phyloP scores from a whole-genome alignment of 352 stramenopile genomes.

The Aphanomyces cochlioides region DNA sequence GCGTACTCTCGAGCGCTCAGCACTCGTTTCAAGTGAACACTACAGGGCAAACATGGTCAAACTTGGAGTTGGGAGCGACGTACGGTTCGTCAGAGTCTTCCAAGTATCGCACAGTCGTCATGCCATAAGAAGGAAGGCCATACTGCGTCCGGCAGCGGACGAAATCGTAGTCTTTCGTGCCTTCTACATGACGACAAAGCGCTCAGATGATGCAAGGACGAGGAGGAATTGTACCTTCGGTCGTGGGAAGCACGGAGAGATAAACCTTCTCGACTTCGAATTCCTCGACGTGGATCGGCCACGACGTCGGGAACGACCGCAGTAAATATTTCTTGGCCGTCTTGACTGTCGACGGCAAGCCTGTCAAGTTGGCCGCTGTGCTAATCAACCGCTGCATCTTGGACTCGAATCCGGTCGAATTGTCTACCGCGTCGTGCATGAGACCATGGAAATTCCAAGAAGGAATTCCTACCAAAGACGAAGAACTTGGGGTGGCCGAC shows the following conservation, averaged over 20 bases:
- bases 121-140: slow-evolving; percentile 76
- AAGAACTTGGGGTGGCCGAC: slow-evolving; percentile 82
- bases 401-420: slow-evolving; percentile 75
- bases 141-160: slow-evolving; percentile 81
- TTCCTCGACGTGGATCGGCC: slow-evolving; percentile 77
- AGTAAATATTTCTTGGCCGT: slow-evolving; percentile 58
- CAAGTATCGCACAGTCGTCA: slow-evolving; percentile 82
- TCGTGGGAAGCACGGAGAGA: slow-evolving; percentile 44
- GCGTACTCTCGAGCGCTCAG: slow-evolving; percentile 78
- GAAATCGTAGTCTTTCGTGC: slow-evolving; percentile 82
- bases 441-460: slow-evolving; percentile 11
- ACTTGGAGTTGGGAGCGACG: slow-evolving; percentile 22
- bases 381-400: slow-evolving; percentile 87
- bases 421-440: slow-evolving; percentile 50
- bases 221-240: background rate
- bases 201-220: background rate
- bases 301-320: slow-evolving; percentile 42
- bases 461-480: slow-evolving; percentile 55
- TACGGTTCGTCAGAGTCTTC: slow-evolving; percentile 68
- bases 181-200: slow-evolving; percentile 1
- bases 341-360: slow-evolving; percentile 73
- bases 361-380: slow-evolving; percentile 62
- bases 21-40: slow-evolving; percentile 79
- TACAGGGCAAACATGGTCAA: slow-evolving; percentile 21
- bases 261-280: slow-evolving; percentile 88